A percentile compares a stretch with the other conserved stretches of the same genome.
Evolutionary conservation across 805 yeast species (phyloP).

Genomic region (Ogataea nonfermentans): DNA sequence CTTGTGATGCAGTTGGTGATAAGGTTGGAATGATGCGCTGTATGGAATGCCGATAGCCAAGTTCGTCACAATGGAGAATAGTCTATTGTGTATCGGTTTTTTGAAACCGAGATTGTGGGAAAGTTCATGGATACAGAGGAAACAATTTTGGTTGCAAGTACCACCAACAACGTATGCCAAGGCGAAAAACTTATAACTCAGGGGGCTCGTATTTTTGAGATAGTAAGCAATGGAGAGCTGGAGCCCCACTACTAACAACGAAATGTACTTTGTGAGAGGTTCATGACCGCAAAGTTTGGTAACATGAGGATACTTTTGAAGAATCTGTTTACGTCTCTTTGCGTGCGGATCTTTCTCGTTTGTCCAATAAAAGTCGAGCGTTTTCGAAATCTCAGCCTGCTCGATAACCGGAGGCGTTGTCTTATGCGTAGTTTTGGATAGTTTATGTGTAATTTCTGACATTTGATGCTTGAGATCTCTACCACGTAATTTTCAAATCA

Average conservation of each 20-base stretch:
- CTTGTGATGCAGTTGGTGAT: conserved; percentile 89
- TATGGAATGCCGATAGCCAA: conserved; percentile 89
- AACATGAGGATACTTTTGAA: conserved; percentile 76
- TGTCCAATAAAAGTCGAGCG: conserved; percentile 77
- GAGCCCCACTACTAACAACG: conserved; percentile 59
- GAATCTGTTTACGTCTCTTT: conserved; percentile 65
- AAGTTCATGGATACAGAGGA: conserved; percentile 85
- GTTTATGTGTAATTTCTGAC: conserved; percentile 23
- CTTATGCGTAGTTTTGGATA: conserved; percentile 18
- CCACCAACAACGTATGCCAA: conserved; percentile 82
- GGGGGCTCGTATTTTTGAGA: conserved; percentile 53
- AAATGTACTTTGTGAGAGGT: conserved; percentile 78
- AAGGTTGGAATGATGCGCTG: conserved; percentile 84
- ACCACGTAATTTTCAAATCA: conserved; percentile 11
- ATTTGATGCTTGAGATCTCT: conserved; percentile 12
- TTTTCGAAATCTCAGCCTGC: conserved; percentile 17
- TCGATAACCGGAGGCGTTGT: conserved; percentile 29
- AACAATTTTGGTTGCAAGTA: conserved; percentile 78
- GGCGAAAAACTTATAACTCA: conserved; percentile 52
- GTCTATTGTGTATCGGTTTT: conserved; percentile 70
- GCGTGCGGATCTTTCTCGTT: conserved; percentile 79
- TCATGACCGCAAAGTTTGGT: conserved; percentile 81
- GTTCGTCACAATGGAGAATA: conserved; percentile 75
- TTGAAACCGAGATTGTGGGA: conserved; percentile 83
- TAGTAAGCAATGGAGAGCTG: conserved; percentile 66